These are phyloP conservation scores for Schizosaccharomyces japonicus DNA, from an alignment of 805 yeast species.

Conservation along the genomic window DNA sequence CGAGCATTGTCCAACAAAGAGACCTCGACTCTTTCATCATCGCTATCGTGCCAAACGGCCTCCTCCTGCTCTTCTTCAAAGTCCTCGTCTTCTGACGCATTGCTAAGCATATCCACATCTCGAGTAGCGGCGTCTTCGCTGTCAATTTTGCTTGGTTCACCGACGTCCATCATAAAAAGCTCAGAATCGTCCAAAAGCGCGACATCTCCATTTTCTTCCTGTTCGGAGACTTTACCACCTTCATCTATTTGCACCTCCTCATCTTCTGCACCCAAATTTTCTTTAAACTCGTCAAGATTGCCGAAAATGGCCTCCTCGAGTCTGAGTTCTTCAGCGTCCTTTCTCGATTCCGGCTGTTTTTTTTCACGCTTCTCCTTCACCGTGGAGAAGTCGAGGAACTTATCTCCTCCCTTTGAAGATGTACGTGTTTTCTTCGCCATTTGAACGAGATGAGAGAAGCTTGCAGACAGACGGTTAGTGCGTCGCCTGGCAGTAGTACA, in stretches of 20 bases:
- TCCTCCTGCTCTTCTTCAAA: constrained; percentile 11
- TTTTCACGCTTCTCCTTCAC: neutral
- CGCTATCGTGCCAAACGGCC: constrained; percentile 72
- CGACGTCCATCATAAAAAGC: constrained; percentile 3
- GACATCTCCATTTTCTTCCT: constrained; percentile 3
- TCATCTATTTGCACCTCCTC: constrained; percentile 15
- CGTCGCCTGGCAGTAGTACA: too few species aligned
- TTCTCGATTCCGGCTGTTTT: constrained; percentile 17
- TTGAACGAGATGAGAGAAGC: too few species aligned
- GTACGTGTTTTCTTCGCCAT: too few species aligned
- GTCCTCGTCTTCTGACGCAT: constrained; percentile 14
- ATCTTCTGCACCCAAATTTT: constrained; percentile 36
- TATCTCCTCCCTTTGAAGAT: too few species aligned
- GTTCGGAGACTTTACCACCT: constrained; percentile 4
- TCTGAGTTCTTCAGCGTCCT: constrained; percentile 60
- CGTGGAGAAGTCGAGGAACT: neutral
- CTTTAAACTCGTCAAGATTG: constrained; percentile 50
- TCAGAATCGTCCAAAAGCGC: constrained; percentile 4
- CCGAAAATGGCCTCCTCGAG: constrained; percentile 79
- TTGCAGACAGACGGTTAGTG: too few species aligned
- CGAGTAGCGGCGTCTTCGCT: constrained; percentile 5
- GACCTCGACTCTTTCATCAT: constrained; percentile 51
- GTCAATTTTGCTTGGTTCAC: neutral
- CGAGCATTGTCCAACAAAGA: constrained; percentile 36
- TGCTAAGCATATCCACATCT: constrained; percentile 8